Evolutionary conservation across 768 basidiomycete genomes (phyloP).

Genomic region (Strobilomyces echinocephalus): DNA sequence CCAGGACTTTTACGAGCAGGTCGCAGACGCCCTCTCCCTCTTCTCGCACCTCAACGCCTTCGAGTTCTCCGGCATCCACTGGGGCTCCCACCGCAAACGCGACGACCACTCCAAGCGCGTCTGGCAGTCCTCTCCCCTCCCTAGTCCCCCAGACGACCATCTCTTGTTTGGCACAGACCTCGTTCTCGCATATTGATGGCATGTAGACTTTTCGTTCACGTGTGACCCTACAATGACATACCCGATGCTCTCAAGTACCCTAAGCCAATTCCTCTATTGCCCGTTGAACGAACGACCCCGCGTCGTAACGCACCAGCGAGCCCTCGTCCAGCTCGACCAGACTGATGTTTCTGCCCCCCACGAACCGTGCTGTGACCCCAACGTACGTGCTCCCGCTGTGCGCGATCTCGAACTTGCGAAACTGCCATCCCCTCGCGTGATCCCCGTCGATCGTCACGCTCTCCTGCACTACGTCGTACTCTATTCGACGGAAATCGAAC

Average conservation of each 20-base stretch:
- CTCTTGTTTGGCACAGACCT: slow-evolving; percentile 28
- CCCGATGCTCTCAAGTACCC: slow-evolving; percentile 11
- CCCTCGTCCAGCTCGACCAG: slow-evolving; percentile 32
- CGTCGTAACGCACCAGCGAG: slow-evolving; percentile 44
- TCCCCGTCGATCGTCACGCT: slow-evolving; percentile 56
- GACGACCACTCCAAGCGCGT: slow-evolving; percentile 40
- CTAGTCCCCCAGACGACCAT: slow-evolving; percentile 28
- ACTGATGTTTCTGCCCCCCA: slow-evolving; percentile 39
- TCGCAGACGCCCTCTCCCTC: slow-evolving; percentile 51
- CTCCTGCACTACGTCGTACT: slow-evolving; percentile 55
- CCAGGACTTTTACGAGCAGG: slow-evolving; percentile 60
- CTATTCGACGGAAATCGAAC: slow-evolving; percentile 74
- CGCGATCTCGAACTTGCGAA: slow-evolving; percentile 53
- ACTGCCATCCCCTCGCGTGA: slow-evolving; percentile 59
- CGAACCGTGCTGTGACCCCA: slow-evolving; percentile 60
- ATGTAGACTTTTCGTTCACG: slow-evolving; percentile 14
- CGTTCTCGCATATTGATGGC: slow-evolving; percentile 27
- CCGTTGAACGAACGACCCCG: slow-evolving; percentile 44
- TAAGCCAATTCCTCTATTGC: slow-evolving; percentile 41
- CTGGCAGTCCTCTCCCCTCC: slow-evolving; percentile 52
- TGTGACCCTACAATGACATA: slow-evolving; percentile 11
- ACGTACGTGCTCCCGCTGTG: slow-evolving; percentile 53
- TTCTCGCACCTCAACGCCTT: slow-evolving; percentile 61
- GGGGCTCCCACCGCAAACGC: slow-evolving; percentile 53
- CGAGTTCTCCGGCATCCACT: slow-evolving; percentile 73